These are phyloP conservation scores for Globisporangium sylvaticum DNA, from an alignment of 352 stramenopile species.

Conservation along the genomic window DNA sequence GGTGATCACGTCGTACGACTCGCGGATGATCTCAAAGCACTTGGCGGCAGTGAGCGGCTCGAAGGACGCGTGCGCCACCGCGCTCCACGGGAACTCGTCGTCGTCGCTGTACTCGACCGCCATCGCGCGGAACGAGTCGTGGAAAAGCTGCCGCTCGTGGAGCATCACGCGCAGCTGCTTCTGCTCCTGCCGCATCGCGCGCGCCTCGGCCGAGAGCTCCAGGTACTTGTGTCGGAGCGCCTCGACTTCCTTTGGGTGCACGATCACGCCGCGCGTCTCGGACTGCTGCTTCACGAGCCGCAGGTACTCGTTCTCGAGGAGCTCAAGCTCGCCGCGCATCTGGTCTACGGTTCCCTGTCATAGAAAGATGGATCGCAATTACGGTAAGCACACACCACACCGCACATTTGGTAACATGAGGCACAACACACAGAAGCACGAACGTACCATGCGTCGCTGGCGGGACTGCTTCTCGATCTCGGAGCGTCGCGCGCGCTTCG, in stretches of 20 bases:
- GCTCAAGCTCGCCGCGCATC: constrained; percentile 53
- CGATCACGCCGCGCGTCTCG: constrained; percentile 23
- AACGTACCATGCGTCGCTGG: constrained; percentile 26
- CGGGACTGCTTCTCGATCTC: constrained; percentile 66
- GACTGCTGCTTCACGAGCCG: constrained; percentile 23
- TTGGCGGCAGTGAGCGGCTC: constrained; percentile 19
- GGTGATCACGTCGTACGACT: constrained; percentile 48
- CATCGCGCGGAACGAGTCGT: constrained; percentile 33
- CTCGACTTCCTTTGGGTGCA: constrained; percentile 25
- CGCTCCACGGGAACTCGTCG: constrained; percentile 18
- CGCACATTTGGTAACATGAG: background rate
- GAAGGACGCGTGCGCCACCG: constrained; percentile 34
- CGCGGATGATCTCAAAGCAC: constrained; percentile 51
- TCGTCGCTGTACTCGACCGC: constrained; percentile 27
- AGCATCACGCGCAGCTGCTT: constrained; percentile 45
- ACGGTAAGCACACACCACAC: background rate
- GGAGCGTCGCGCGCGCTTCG: constrained; percentile 39
- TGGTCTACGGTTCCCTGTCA: constrained; percentile 34
- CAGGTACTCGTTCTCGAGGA: constrained; percentile 43
- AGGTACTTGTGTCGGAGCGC: constrained; percentile 31
- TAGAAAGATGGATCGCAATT: too few relatives aligned
- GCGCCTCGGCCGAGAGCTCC: constrained; percentile 35
- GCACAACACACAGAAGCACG: too few relatives aligned
- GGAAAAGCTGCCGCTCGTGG: constrained; percentile 52
- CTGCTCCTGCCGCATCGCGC: constrained; percentile 43